Conservation (phyloP, 169 alveolate species). For the Plasmodium berghei region DNA sequence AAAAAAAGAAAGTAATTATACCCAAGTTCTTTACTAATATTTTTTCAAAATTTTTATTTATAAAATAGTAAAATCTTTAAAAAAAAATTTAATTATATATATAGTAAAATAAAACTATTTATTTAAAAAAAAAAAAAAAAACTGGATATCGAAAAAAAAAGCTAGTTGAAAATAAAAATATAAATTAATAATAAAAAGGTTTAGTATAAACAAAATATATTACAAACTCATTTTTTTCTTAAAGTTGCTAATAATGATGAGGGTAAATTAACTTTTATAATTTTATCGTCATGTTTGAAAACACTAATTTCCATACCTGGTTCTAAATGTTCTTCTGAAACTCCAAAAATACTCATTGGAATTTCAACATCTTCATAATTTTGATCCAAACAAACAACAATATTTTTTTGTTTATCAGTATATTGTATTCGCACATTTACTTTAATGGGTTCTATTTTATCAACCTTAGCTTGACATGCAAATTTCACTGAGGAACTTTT, state of each 20-base stretch:
- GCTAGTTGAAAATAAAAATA: not conserved
- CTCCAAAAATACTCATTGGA: conserved; percentile 43
- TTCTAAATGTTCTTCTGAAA: conserved; percentile 56
- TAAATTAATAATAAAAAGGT: too few relatives aligned
- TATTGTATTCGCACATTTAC: conserved; percentile 51
- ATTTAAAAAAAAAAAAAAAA: not conserved
- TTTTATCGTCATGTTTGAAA: conserved; percentile 67
- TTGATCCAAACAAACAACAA: conserved; percentile 67
- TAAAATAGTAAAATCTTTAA: too few relatives aligned
- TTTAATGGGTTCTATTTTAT: conserved; percentile 65
- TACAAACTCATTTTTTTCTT: conserved; percentile 31
- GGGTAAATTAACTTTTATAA: conserved; percentile 62
- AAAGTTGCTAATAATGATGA: conserved; percentile 53
- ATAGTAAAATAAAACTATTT: too few relatives aligned
- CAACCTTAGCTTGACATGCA: conserved; percentile 72
- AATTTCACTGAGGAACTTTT: conserved; percentile 59
- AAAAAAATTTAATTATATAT: too few relatives aligned
- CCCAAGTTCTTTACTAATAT: too few relatives aligned
- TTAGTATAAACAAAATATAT: too few relatives aligned
- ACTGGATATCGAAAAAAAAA: not conserved
- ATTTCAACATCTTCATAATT: conserved; percentile 71
- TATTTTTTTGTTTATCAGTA: conserved; percentile 72
- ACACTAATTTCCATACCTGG: conserved; percentile 64
- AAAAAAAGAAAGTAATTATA: too few relatives aligned
- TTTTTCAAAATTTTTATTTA: too few relatives aligned